phyloP scores from a whole-genome alignment of 371 early-diverging fungal genomes.

The Mortierella sp. region DNA sequence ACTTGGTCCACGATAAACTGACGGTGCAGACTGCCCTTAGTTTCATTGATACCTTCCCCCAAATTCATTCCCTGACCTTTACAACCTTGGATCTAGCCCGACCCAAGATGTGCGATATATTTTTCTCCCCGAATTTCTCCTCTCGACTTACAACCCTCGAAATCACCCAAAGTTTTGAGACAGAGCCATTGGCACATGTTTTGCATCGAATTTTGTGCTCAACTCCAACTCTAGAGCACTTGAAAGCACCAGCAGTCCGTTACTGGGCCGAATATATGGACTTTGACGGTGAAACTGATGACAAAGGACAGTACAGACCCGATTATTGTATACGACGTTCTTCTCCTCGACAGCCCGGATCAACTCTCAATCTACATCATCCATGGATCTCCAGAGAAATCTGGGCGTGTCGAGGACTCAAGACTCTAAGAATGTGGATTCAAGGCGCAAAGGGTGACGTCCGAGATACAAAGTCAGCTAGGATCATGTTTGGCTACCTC shows the following conservation, averaged over 20 bases:
- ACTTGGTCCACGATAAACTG: neutral
- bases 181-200: neutral
- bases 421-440: constrained; percentile 2
- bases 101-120: neutral
- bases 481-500: constrained; percentile 3
- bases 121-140: neutral
- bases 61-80: neutral
- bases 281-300: neutral
- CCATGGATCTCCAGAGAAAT: neutral
- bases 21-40: neutral
- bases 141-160: neutral
- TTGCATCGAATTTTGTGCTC: neutral
- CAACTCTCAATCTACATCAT: neutral
- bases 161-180: neutral
- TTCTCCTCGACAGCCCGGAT: neutral
- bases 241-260: neutral
- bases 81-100: neutral
- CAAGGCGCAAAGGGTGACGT: constrained; percentile 1
- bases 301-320: neutral
- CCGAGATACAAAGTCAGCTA: neutral
- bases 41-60: neutral
- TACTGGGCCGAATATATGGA: constrained; percentile 3
- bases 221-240: neutral
- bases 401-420: constrained; percentile 2
- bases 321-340: neutral